Conservation (phyloP, 139 green algal species). For the Chlorella ohadii region DNA sequence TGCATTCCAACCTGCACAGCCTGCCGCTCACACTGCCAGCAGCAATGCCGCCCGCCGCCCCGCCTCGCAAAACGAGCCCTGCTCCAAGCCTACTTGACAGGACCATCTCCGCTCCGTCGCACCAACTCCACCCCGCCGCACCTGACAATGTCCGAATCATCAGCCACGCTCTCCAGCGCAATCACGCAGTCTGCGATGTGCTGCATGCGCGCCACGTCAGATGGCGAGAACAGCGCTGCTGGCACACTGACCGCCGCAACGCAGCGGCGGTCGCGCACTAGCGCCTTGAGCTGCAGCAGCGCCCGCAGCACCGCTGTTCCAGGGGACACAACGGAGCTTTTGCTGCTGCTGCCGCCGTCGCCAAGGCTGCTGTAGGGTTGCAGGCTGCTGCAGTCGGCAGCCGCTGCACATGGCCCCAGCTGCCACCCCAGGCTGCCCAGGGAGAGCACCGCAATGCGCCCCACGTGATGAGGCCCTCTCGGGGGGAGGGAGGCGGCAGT, state of each 20-base stretch:
- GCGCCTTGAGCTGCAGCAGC: slow-evolving; percentile 29
- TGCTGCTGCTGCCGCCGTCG: slow-evolving; percentile 34
- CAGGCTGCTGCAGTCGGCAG: background rate
- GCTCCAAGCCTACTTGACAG: too few relatives aligned
- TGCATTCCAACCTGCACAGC: too few relatives aligned
- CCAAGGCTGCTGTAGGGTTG: background rate
- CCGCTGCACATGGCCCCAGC: background rate
- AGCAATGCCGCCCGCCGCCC: too few relatives aligned
- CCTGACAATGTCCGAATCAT: slow-evolving; percentile 65
- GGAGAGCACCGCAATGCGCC: slow-evolving; percentile 65
- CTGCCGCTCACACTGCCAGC: too few relatives aligned
- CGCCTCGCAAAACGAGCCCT: too few relatives aligned
- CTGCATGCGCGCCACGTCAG: slow-evolving; percentile 46
- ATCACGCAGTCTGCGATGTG: slow-evolving; percentile 74
- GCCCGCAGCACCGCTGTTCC: slow-evolving; percentile 31
- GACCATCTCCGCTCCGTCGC: too few relatives aligned
- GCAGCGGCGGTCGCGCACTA: slow-evolving; percentile 29
- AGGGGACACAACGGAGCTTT: slow-evolving; percentile 19
- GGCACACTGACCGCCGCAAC: slow-evolving; percentile 48
- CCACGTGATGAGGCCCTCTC: slow-evolving; percentile 34
- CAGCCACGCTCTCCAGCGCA: slow-evolving; percentile 59
- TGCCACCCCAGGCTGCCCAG: slow-evolving; percentile 54
- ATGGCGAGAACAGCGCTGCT: slow-evolving; percentile 32
- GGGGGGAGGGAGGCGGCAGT: background rate
- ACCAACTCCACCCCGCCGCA: background rate